Evolutionary conservation across 441 rosid species (phyloP), one percentile per base, ranked within the genome.

Genomic region (Breynia disticha): DNA sequence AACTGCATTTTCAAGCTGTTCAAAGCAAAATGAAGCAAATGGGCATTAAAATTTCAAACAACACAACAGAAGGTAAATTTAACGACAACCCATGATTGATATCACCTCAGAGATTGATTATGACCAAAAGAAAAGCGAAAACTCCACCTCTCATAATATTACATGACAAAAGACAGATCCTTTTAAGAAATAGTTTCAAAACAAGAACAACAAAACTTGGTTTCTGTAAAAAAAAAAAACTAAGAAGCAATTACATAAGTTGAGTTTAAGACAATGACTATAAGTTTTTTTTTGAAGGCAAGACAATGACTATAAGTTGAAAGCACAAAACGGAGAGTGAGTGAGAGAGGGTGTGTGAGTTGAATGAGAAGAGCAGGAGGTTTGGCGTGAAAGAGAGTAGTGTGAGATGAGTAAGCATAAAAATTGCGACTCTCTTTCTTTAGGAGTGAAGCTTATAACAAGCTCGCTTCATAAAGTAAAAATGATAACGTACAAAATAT

Each of bases 361-460:
- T n/a, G n/a, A n/a, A n/a, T n/a, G n/a, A n/a, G n/a, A n/a, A n/a
- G n/a, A n/a, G n/a, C n/a, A n/a, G n/a, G n/a, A 67, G 5, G 53
- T 65, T 68, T 66, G 17, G 77, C 69, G 79, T 74, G 81, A 68
- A 57, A 13, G 10, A 35, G 32, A 62, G 41, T 42, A 70, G 82
- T 81, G 82, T 69, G 65, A 16, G 61, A 73, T 72, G 82, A 79
- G 67, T 48, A 73, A 62, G 77, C 80, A 67, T 74, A 68, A 46
- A 74, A 60, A 67, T 52, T 15, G n/a, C n/a, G n/a, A 50, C 28
- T 45, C 19, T 35, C n/a, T n/a, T n/a, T n/a, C 57, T 70, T 54
- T 18, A 16, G 50, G 50, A 37, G 59, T 45, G 4, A 22, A 24
- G 8, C n/a, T n/a, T n/a, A n/a, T n/a, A n/a, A n/a, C n/a, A n/a